phyloP scores from a whole-genome alignment of 2,329 filamentous ascomycete species.

The Emmonsiellopsis sp. region DNA sequence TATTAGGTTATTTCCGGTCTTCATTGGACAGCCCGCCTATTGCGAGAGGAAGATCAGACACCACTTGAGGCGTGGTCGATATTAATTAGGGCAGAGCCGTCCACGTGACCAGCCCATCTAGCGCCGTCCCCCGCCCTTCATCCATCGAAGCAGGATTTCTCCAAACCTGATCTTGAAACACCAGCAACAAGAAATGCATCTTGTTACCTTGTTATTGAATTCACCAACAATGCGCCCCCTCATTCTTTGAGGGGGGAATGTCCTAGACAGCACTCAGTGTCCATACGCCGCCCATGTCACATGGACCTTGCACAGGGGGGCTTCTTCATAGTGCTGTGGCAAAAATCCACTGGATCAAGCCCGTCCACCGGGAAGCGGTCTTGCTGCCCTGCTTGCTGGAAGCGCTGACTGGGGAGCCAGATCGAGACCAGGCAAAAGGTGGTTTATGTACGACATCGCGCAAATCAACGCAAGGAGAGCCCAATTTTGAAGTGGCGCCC shows the following conservation, averaged over 20 bases:
- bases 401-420: too few relatives aligned
- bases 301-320: not conserved
- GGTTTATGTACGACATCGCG: not conserved
- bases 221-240: too few relatives aligned
- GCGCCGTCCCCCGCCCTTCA: too few relatives aligned
- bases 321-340: not conserved
- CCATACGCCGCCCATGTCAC: not conserved
- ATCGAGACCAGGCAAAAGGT: not conserved
- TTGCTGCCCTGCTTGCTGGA: not conserved
- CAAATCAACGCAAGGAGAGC: not conserved
- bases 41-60: too few relatives aligned
- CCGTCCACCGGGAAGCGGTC: not conserved
- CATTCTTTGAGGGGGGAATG: too few relatives aligned
- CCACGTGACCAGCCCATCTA: not conserved
- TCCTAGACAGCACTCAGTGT: not conserved
- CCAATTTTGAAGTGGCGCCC: not conserved
- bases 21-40: too few relatives aligned
- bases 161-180: not conserved
- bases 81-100: too few relatives aligned
- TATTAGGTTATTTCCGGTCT: too few relatives aligned
- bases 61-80: too few relatives aligned
- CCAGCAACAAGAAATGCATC: not conserved
- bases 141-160: too few relatives aligned
- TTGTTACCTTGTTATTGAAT: not conserved
- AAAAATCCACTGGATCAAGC: not conserved